phyloP scores from a whole-genome alignment of 768 basidiomycete genomes.

The Russula abietina region DNA sequence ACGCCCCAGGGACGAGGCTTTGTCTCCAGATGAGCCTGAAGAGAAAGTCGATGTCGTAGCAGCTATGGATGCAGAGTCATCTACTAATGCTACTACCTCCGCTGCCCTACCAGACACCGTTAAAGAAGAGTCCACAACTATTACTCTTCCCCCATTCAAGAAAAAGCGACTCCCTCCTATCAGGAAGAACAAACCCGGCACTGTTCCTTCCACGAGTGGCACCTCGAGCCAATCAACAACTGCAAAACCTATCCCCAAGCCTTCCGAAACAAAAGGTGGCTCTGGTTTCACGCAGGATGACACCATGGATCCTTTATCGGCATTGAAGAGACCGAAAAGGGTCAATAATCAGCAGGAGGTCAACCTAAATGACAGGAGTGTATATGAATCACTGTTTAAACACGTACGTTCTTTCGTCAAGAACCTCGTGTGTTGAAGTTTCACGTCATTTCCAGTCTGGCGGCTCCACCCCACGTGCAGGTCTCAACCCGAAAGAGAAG shows the following conservation, averaged over 20 bases:
- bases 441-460: constrained; percentile 18
- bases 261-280: constrained; percentile 6
- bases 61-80: constrained; percentile 12
- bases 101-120: constrained; percentile 3
- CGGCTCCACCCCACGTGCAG: constrained; percentile 24
- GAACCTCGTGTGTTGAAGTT: background rate
- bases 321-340: constrained; percentile 22
- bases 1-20: constrained; percentile 14
- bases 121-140: constrained; percentile 20
- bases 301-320: constrained; percentile 16
- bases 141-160: constrained; percentile 24
- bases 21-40: constrained; percentile 18
- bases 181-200: constrained; percentile 21
- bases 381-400: constrained; percentile 27
- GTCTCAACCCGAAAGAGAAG: constrained; percentile 27
- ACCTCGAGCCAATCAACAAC: constrained; percentile 2
- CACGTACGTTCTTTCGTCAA: constrained; percentile 20
- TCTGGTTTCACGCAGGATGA: constrained; percentile 1
- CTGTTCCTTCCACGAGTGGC: constrained; percentile 8
- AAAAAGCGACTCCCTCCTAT: constrained; percentile 24
- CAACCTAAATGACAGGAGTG: constrained; percentile 25
- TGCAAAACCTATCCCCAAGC: constrained; percentile 6
- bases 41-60: constrained; percentile 7
- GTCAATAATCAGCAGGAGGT: constrained; percentile 23
- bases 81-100: background rate